A percentile compares a stretch with the other conserved stretches of the same genome.
Conservation (phyloP, 2,329 filamentous ascomycete genomes). For the Coniella vitis region DNA sequence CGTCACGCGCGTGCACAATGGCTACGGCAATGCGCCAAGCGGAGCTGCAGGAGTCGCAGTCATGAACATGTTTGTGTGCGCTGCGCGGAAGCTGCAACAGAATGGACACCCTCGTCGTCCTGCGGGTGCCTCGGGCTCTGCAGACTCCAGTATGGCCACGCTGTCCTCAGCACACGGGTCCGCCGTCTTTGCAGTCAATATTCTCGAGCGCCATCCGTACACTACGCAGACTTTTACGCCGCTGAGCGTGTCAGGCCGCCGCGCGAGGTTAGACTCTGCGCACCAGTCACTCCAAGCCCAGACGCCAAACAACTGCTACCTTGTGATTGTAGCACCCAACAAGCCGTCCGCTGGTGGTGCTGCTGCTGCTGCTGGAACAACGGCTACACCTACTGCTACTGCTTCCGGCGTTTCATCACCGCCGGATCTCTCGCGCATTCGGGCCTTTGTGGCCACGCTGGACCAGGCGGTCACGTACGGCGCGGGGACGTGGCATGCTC, state of each 20-base stretch:
- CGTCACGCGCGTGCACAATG: slow-evolving; percentile 66
- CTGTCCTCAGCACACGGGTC: too few species aligned
- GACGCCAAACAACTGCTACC: slow-evolving; percentile 47
- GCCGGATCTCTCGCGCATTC: slow-evolving; percentile 64
- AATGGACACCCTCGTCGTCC: slow-evolving; percentile 2
- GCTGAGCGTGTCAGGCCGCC: slow-evolving; percentile 38
- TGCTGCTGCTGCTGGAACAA: neutral
- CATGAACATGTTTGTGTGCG: slow-evolving; percentile 88
- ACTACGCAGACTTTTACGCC: slow-evolving; percentile 93
- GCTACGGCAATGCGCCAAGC: slow-evolving; percentile 62
- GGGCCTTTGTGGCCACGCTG: slow-evolving; percentile 71
- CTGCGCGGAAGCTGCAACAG: slow-evolving; percentile 47
- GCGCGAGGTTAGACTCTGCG: neutral
- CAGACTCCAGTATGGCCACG: too few species aligned
- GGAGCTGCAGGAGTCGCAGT: slow-evolving; percentile 49
- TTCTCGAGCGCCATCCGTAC: slow-evolving; percentile 88
- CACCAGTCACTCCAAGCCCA: too few species aligned
- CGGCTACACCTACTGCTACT: neutral
- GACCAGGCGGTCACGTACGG: slow-evolving; percentile 87
- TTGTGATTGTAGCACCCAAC: slow-evolving; percentile 85
- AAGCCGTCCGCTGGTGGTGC: too few species aligned
- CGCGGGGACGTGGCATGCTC: slow-evolving; percentile 89
- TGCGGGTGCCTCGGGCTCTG: too few species aligned
- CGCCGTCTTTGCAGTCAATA: slow-evolving; percentile 54
- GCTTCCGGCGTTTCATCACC: slow-evolving; percentile 26